Evolutionary conservation across 75 land plant species (phyloP).

Genomic region (Picea glauca): DNA sequence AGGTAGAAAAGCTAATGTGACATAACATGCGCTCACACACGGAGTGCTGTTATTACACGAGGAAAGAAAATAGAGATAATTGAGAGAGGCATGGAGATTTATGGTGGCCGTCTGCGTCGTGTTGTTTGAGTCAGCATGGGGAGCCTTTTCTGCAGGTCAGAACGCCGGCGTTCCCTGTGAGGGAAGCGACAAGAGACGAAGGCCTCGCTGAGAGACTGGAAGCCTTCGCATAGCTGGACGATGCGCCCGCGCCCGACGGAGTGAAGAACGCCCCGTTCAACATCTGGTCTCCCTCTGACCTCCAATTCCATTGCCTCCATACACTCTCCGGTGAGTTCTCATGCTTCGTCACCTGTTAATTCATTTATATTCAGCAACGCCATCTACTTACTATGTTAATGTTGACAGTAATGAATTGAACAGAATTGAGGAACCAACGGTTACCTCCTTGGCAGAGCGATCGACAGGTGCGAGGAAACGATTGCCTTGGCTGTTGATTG

Average conservation of each 20-base stretch:
- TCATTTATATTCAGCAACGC: neutral
- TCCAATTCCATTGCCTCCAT: slow-evolving; percentile 15
- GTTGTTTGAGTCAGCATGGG: neutral
- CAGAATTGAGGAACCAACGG: neutral
- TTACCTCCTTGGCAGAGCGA: slow-evolving; percentile 61
- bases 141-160: slow-evolving; percentile 19
- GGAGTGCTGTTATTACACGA: no score
- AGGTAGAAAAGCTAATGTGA: no score
- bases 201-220: slow-evolving; percentile 23
- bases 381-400: neutral
- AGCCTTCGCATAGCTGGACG: slow-evolving; percentile 20
- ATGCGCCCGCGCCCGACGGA: slow-evolving; percentile 21
- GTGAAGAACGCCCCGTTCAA: slow-evolving; percentile 55
- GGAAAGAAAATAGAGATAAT: no score
- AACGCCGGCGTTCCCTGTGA: slow-evolving; percentile 25
- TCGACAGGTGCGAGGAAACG: slow-evolving; percentile 66
- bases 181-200: slow-evolving; percentile 15
- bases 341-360: slow-evolving; percentile 40
- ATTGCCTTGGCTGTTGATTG: slow-evolving; percentile 88
- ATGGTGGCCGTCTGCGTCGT: no score
- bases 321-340: slow-evolving; percentile 21
- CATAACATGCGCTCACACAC: no score
- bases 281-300: slow-evolving; percentile 42
- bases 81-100: no score
- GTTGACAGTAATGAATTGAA: neutral